phyloP scores from a whole-genome alignment of 345 rosid genomes.

The Erysimum cheiranthoides region DNA sequence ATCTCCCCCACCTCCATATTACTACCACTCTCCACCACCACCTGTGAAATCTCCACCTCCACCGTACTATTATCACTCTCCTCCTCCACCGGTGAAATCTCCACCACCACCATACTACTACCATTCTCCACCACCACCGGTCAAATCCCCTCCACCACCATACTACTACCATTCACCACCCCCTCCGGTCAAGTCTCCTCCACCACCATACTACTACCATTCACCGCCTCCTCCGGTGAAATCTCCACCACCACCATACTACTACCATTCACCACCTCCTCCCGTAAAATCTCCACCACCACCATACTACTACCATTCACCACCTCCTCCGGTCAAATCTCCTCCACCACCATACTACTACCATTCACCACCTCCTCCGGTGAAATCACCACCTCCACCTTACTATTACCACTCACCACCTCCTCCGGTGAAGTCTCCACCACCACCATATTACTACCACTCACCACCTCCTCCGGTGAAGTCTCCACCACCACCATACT shows the following conservation, averaged over 20 bases:
- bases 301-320: slow-evolving; percentile 41
- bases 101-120: slow-evolving; percentile 45
- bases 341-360: slow-evolving; percentile 45
- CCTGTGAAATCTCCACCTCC: slow-evolving; percentile 41
- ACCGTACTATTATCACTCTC: slow-evolving; percentile 36
- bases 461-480: slow-evolving; percentile 53
- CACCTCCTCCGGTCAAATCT: slow-evolving; percentile 42
- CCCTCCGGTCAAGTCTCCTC: slow-evolving; percentile 27
- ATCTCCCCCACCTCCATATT: slow-evolving; percentile 27
- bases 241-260: slow-evolving; percentile 30
- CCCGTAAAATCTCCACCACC: slow-evolving; percentile 41
- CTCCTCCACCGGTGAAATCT: slow-evolving; percentile 43
- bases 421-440: slow-evolving; percentile 39
- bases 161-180: slow-evolving; percentile 56
- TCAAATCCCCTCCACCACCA: slow-evolving; percentile 14
- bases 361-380: slow-evolving; percentile 43
- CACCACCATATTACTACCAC: slow-evolving; percentile 42
- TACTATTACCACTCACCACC: slow-evolving; percentile 47
- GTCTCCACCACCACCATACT: slow-evolving; percentile 44
- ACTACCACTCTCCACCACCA: slow-evolving; percentile 35
- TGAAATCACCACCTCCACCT: slow-evolving; percentile 30
- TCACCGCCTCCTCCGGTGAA: slow-evolving; percentile 12
- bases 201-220: slow-evolving; percentile 28
- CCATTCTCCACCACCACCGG: slow-evolving; percentile 52
- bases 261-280: slow-evolving; percentile 44